Base-by-base conservation (phyloP, 225 moss, liverwort and hornwort genomes). In the Physcomitrellopsis africana region DNA sequence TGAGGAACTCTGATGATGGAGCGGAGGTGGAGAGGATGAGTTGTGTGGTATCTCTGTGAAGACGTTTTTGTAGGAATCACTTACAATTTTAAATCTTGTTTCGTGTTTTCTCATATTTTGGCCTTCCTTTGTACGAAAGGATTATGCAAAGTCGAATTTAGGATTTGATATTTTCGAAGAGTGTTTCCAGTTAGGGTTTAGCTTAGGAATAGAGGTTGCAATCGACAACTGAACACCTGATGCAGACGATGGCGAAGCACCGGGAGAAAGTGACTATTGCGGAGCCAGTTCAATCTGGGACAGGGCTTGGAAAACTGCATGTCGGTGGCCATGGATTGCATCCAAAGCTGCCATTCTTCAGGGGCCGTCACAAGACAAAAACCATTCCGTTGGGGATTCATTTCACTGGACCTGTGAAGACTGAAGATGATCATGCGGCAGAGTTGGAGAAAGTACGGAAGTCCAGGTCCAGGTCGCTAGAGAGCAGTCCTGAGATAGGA, bases 21-120 rank as follows among this genome's bases (percentile, higher is more conserved):
- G 73, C 89, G 76, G 89, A 89, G 88, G 89, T 90, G 85, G 90
- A 48, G 88, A 92, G 78, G 86, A 87, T 80, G 75, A 78, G 67
- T 52, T 89, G 19, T 63, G 88, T 45, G 57, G 80, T 63, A 78
- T 46, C 2, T 9, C 42, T 54, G 0, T 74, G 51, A 63, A 12
- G 68, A 41, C 0, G 55, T 0, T 37, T 37, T 14, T 46, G 10
- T 63, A 13, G 61, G 42, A 43, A 23, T 51, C 46, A 60, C 20
- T 4, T 0, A 6, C 59, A 42, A 16, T 44, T 29, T 45, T 52
- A 0, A 3, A 0, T 37, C 32, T 37, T 37, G 32, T 37, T 37
- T 4, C 4, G 2, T 37, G 32, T 37, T 4, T 4, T 37, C 32
- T 37, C 51, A 6, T 11, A 51, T n/a, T 42, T 6, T 29, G 29